Base-by-base conservation (phyloP, 352 stramenopile species). In the Vaucheria bursata region DNA sequence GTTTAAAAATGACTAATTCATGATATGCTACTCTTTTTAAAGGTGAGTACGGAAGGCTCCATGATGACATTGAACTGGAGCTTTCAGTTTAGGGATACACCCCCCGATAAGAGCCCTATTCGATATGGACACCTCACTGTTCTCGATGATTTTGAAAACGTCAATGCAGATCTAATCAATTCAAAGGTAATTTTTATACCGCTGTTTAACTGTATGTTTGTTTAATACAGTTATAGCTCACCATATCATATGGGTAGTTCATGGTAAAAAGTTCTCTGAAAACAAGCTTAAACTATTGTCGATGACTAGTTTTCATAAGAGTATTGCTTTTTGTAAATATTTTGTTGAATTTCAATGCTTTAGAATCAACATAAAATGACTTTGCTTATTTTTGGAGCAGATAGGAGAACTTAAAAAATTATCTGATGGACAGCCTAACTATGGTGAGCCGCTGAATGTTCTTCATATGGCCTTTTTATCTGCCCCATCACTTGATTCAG, bases 81-180 rank as follows among this genome's bases (percentile, higher is more conserved):
- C 3, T 93, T 92, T 84, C 84, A 88, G 45, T 91, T 90, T 77
- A 77, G 85, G 53, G 89, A 92, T 81, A 86, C 88, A 37, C 79
- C 85, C 8, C 67, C 71, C n/a, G 74, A 75, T 4, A 80, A 91
- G 38, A 85, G 85, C 34, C 83, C 89, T 36, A 68, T 84, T 36
- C 82, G 87, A 36, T 40, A 85, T 70, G 88, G 88, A 67, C 82
- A 87, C 39, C 84, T 91, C 59, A 82, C 78, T 69, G 79, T 88
- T 64, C 84, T 90, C n/a, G 68, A 85, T 5, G 78, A 83, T 67
- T 74, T 87, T 68, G 79, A 82, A 53, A 82, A 79, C 5, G 81
- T 91, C 64, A 79, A 77, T 4, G 65, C 65, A 29, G 65, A 72
- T 35, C 36, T 25, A n/a, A 31, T 76, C 67, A 85, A 89, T n/a